A percentile compares a stretch with the other conserved stretches of the same genome.
phyloP scores from a whole-genome alignment of 768 basidiomycete species.

The Grammothele lineata region DNA sequence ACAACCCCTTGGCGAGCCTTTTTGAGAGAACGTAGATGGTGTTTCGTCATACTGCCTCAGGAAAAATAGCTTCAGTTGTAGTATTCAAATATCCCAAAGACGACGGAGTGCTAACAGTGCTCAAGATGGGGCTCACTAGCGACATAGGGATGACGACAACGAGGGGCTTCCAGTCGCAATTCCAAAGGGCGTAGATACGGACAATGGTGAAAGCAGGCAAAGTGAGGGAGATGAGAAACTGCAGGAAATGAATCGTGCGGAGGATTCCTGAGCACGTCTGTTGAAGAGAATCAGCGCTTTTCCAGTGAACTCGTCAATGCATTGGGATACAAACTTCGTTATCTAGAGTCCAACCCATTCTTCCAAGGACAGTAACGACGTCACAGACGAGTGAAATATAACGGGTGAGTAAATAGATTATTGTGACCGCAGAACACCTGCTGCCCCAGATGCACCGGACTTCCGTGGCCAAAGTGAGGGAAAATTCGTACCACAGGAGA shows the following conservation, averaged over 20 bases:
- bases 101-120: too few relatives aligned
- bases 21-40: too few relatives aligned
- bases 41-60: too few relatives aligned
- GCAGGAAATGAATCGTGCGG: slow-evolving; percentile 13
- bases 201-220: slow-evolving; percentile 16
- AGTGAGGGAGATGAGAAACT: slow-evolving; percentile 14
- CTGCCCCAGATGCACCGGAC: slow-evolving; percentile 14
- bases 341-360: slow-evolving; percentile 11
- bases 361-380: slow-evolving; percentile 7
- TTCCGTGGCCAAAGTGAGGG: slow-evolving; percentile 11
- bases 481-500: slow-evolving; percentile 8
- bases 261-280: slow-evolving; percentile 15
- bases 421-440: slow-evolving; percentile 11
- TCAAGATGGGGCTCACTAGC: neutral
- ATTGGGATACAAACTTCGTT: neutral
- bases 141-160: slow-evolving; percentile 5
- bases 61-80: too few relatives aligned
- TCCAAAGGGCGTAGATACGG: slow-evolving; percentile 14
- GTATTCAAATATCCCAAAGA: too few relatives aligned
- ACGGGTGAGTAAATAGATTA: slow-evolving; percentile 12
- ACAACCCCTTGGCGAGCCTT: too few relatives aligned
- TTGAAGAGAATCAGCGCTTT: neutral
- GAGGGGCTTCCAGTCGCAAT: slow-evolving; percentile 8
- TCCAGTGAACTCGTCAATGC: neutral
- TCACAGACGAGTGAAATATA: slow-evolving; percentile 13